Evolutionary conservation across 441 rosid genomes (phyloP), one percentile per base, ranked within the genome.

Genomic region (Brassica hybrid): DNA sequence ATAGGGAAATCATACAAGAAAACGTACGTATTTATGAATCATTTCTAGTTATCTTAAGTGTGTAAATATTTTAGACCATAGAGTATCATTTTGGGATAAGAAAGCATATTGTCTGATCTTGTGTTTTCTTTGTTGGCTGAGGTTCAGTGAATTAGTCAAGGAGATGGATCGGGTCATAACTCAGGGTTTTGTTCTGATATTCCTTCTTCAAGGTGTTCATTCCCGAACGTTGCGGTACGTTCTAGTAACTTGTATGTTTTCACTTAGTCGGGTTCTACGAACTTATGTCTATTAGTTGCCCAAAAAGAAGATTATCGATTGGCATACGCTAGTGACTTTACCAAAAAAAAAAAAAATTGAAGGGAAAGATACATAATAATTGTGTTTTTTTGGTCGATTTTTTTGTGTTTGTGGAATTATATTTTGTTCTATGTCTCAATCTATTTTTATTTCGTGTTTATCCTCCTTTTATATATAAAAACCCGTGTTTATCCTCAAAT

Each of bases 171-270:
- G 64, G 48, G 32, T 67, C 69, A 78, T 72, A 41, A 59, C n/a
- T 67, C 73, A 67, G 0, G 10, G 34, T 34, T 72, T 78, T 38
- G 57, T 72, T 66, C 21, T 78, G 21, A 32, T 78, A 8, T 60
- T 60, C 32, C 11, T 78, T 60, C 65, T 78, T 72, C 73, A 72
- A 48, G 1, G 58, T 72, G 77, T 78, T 72, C 69, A 60, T 66
- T 67, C 81, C 6, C 12, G 2, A 71, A 65, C 19, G 18, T 60
- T 30, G 48, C 16, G 25, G 81, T 77, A 32, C 32, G 61, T 41
- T 21, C 7, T 38, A 41, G 57, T 52, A 38, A 54, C 34, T 54
- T 69, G 4, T 58, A 3, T 50, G 48, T 69, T 8, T 54, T 61
- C 45, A n/a, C 65, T 69, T 1, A 61, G 19, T 2, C 14, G 4